Evolutionary conservation across 192 early-diverging fungal species (phyloP).

Genomic region (Dissophora globulifera): DNA sequence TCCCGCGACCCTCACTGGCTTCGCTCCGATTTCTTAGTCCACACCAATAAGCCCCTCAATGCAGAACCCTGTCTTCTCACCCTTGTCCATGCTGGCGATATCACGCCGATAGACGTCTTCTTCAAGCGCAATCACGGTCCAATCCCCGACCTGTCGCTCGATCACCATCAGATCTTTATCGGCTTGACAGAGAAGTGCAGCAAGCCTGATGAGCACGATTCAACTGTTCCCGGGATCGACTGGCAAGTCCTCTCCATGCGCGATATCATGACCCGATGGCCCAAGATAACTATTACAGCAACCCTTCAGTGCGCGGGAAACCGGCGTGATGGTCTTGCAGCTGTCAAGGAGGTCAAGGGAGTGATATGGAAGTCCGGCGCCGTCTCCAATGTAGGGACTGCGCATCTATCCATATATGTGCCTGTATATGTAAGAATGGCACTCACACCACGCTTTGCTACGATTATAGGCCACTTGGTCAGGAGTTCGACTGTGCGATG

Average conservation of each 20-base stretch:
- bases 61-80: conserved; percentile 77
- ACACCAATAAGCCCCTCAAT: conserved; percentile 81
- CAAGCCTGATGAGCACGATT: not conserved
- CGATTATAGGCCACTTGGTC: conserved; percentile 76
- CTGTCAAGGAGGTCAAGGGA: conserved; percentile 79
- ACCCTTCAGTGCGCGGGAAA: conserved; percentile 78
- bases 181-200: conserved; percentile 38
- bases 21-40: conserved; percentile 67
- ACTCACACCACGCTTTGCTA: no score
- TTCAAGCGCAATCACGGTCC: conserved; percentile 93
- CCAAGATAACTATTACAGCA: conserved; percentile 43
- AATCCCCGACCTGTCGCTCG: conserved; percentile 75
- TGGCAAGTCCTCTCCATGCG: conserved; percentile 48
- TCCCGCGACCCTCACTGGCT: conserved; percentile 78
- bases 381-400: conserved; percentile 70
- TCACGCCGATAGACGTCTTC: conserved; percentile 81
- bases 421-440: no score
- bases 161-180: conserved; percentile 68
- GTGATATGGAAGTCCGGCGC: conserved; percentile 84
- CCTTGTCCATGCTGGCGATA: conserved; percentile 67
- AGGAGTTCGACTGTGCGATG: conserved; percentile 81
- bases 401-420: no score
- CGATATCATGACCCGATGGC: conserved; percentile 38
- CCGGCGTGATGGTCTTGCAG: conserved; percentile 79
- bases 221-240: not conserved